Evolutionary conservation across 352 stramenopile genomes (phyloP).

Genomic region (Blastocystis sp.): DNA sequence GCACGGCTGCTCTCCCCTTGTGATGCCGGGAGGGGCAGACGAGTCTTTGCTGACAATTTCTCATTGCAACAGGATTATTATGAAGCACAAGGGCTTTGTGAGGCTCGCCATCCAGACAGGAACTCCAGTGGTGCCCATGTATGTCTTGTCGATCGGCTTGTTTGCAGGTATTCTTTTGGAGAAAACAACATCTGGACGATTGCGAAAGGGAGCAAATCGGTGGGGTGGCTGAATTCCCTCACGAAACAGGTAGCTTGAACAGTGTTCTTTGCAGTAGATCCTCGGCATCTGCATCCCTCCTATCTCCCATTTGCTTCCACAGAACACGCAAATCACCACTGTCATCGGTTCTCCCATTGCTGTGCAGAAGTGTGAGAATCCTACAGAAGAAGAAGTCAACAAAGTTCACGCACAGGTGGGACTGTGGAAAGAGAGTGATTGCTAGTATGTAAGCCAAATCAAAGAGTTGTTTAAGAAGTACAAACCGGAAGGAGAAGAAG

Average conservation of each 20-base stretch:
- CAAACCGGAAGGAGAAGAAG: constrained; percentile 1
- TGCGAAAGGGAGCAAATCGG: background rate
- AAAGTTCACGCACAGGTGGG: background rate
- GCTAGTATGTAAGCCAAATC: constrained; percentile 10
- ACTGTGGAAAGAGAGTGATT: background rate
- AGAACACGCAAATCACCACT: constrained; percentile 37
- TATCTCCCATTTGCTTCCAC: background rate
- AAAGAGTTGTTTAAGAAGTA: constrained; percentile 6
- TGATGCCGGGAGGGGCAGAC: constrained; percentile 40
- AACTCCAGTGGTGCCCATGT: constrained; percentile 32
- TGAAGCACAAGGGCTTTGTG: constrained; percentile 39
- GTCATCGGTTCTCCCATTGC: constrained; percentile 30
- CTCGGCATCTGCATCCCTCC: constrained; percentile 48
- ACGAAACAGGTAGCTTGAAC: background rate
- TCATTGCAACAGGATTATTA: constrained; percentile 29
- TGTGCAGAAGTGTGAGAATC: constrained; percentile 7
- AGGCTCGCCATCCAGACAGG: constrained; percentile 13
- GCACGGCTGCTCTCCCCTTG: background rate
- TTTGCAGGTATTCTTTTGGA: constrained; percentile 40
- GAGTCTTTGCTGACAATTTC: constrained; percentile 9
- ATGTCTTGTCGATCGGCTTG: background rate
- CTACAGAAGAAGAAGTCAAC: background rate
- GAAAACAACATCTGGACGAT: constrained; percentile 47
- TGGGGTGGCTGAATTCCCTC: constrained; percentile 12
- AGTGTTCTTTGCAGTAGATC: background rate